Percentiles rank a stretch among this genome's conserved stretches.
Conservation (phyloP, 164 flowering plant genomes). For the Brasenia schreberi region DNA sequence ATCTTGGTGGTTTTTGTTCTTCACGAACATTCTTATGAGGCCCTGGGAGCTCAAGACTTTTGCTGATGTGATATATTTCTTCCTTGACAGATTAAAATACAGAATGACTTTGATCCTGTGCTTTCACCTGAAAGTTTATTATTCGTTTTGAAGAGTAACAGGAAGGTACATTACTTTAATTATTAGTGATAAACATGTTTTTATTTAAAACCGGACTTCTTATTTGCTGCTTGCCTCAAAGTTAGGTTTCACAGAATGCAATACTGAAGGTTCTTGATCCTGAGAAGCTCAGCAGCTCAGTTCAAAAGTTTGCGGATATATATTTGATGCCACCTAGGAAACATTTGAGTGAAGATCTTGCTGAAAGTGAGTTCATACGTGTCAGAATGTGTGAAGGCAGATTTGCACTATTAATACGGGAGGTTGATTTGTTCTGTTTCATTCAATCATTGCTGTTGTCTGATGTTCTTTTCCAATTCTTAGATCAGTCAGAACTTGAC, state of each 20-base stretch:
- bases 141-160: slow-evolving; percentile 90
- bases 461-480: neutral
- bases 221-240: slow-evolving; percentile 2
- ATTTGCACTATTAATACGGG: slow-evolving; percentile 89
- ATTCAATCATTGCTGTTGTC: neutral
- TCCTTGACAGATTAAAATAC: slow-evolving; percentile 72
- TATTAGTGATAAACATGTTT: neutral
- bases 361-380: slow-evolving; percentile 92
- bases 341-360: slow-evolving; percentile 63
- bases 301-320: slow-evolving; percentile 79
- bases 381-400: slow-evolving; percentile 98
- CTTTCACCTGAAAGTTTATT: slow-evolving; percentile 98
- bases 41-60: too few species aligned
- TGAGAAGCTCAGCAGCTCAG: slow-evolving; percentile 81
- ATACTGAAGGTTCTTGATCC: slow-evolving; percentile 75
- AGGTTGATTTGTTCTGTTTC: slow-evolving; percentile 33
- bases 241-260: slow-evolving; percentile 82
- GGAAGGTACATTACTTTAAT: slow-evolving; percentile 39
- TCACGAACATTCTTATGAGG: too few species aligned
- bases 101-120: slow-evolving; percentile 99
- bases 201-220: neutral
- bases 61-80: neutral
- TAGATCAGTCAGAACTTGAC: neutral
- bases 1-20: too few species aligned
- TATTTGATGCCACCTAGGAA: slow-evolving; percentile 75